Percentiles rank a stretch among this genome's conserved stretches.
phyloP scores from a whole-genome alignment of 139 green algal genomes.

The Chlorokybus atmophyticus region DNA sequence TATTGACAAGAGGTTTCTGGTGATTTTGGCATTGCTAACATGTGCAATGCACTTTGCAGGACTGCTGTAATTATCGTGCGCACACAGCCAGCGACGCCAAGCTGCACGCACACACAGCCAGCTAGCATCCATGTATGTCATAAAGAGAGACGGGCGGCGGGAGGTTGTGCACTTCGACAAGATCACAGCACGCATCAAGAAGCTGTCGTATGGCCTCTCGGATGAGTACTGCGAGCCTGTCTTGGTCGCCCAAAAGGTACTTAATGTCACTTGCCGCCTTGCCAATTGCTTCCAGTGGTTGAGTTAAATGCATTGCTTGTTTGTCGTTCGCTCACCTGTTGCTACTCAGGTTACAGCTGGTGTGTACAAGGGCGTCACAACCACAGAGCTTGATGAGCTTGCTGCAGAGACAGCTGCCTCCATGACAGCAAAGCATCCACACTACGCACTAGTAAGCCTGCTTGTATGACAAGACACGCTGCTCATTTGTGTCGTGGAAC shows the following conservation, averaged over 20 bases:
- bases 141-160: constrained; percentile 78
- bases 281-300: no score
- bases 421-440: constrained; percentile 90
- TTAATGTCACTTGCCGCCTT: no score
- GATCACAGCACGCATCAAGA: constrained; percentile 91
- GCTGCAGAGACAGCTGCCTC: constrained; percentile 94
- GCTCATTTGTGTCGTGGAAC: neutral
- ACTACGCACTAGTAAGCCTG: constrained; percentile 80
- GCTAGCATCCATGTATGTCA: constrained; percentile 63
- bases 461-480: neutral
- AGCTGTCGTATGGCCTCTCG: constrained; percentile 91
- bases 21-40: no score
- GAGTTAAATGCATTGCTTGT: no score
- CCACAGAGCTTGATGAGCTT: constrained; percentile 91
- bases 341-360: constrained; percentile 10
- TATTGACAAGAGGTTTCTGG: no score
- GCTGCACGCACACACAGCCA: no score
- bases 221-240: constrained; percentile 58
- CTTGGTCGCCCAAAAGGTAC: constrained; percentile 94
- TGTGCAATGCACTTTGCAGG: no score
- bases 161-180: constrained; percentile 95
- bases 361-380: constrained; percentile 78
- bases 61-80: no score
- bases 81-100: no score
- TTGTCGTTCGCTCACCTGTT: no score